Conservation (phyloP, 441 rosid species). For the Euphorbia neoarborescens region DNA sequence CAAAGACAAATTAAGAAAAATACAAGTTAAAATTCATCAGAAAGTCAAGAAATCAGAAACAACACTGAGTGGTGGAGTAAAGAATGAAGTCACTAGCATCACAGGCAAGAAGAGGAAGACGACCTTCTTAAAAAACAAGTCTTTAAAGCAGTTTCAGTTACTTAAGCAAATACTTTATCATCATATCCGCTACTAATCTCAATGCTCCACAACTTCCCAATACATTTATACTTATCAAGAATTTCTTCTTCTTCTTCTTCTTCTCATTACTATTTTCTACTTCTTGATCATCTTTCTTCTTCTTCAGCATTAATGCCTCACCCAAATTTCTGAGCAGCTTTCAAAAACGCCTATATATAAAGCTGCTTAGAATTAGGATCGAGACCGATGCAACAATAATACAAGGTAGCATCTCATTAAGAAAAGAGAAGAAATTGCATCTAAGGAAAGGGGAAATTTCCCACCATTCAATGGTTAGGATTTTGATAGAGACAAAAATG, state of each 20-base stretch:
- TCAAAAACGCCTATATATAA: no score
- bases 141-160: constrained; percentile 63
- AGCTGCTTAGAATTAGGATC: no score
- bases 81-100: constrained; percentile 59
- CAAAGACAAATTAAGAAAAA: neutral
- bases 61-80: constrained; percentile 46
- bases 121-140: constrained; percentile 65
- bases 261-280: constrained; percentile 16
- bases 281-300: constrained; percentile 42
- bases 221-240: constrained; percentile 59
- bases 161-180: constrained; percentile 51
- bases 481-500: constrained; percentile 3
- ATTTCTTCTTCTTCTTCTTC: constrained; percentile 28
- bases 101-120: constrained; percentile 70
- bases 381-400: no score
- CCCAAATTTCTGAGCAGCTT: constrained; percentile 13
- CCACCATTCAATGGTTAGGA: constrained; percentile 25
- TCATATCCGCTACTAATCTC: constrained; percentile 63
- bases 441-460: neutral
- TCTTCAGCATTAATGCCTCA: constrained; percentile 43
- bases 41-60: constrained; percentile 33
- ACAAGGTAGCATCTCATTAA: no score
- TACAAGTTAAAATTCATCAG: neutral
- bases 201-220: constrained; percentile 84
- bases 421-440: constrained; percentile 16